A percentile compares a stretch with the other conserved stretches of the same genome.
phyloP scores from a whole-genome alignment of 768 basidiomycete genomes.

The Boletus eberwhitei region DNA sequence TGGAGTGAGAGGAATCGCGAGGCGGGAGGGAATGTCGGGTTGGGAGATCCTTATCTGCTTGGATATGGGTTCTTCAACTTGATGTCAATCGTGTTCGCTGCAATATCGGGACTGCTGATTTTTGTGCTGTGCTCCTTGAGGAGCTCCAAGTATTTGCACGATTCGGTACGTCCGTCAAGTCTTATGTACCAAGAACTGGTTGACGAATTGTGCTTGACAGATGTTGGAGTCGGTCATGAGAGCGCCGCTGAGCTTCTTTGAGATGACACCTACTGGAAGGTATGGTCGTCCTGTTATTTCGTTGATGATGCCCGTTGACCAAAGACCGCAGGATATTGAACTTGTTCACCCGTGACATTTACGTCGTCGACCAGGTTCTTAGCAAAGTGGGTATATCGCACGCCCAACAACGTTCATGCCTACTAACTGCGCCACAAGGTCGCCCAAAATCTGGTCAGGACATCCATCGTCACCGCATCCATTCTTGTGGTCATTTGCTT shows the following conservation, averaged over 20 bases:
- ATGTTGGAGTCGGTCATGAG: slow-evolving; percentile 80
- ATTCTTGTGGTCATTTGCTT: slow-evolving; percentile 71
- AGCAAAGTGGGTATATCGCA: slow-evolving; percentile 43
- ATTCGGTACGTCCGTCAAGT: slow-evolving; percentile 47
- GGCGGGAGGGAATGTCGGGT: slow-evolving; percentile 53
- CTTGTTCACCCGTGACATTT: slow-evolving; percentile 86
- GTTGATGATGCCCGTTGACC: background rate
- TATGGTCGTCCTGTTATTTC: slow-evolving; percentile 26
- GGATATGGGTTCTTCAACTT: slow-evolving; percentile 70
- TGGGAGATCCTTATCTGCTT: slow-evolving; percentile 53
- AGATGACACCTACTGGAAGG: slow-evolving; percentile 83
- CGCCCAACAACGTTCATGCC: background rate
- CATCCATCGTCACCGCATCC: slow-evolving; percentile 52
- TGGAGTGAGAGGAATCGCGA: slow-evolving; percentile 81
- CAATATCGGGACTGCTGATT: slow-evolving; percentile 58
- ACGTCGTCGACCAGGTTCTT: slow-evolving; percentile 82
- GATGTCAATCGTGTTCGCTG: slow-evolving; percentile 50
- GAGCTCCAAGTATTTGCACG: slow-evolving; percentile 74
- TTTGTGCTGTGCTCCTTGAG: slow-evolving; percentile 76
- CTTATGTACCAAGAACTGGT: background rate
- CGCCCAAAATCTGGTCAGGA: slow-evolving; percentile 69
- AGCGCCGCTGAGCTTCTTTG: slow-evolving; percentile 86
- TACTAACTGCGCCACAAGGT: slow-evolving; percentile 32
- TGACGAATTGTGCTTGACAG: slow-evolving; percentile 34
- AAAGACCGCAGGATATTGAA: slow-evolving; percentile 64